Evolutionary conservation across 2,329 filamentous ascomycete species (phyloP).

Genomic region (Daldinia sp.): DNA sequence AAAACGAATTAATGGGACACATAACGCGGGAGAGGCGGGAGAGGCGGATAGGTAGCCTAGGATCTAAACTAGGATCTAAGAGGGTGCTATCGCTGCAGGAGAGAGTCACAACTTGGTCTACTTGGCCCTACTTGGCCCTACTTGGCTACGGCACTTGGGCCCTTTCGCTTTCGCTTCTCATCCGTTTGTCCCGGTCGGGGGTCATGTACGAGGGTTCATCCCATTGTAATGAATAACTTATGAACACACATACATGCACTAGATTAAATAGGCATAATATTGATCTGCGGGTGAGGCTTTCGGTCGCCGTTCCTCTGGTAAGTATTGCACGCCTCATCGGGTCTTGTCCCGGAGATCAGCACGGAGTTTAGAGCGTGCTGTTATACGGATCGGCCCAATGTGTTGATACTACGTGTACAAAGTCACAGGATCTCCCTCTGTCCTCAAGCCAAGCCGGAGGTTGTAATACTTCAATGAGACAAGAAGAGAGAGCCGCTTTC

Average conservation of each 20-base stretch:
- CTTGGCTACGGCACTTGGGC: not conserved
- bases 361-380: slow-evolving; percentile 40
- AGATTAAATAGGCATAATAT: slow-evolving; percentile 38
- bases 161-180: not conserved
- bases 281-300: slow-evolving; percentile 34
- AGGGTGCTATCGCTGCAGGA: slow-evolving; percentile 11
- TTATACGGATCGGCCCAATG: slow-evolving; percentile 33
- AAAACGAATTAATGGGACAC: slow-evolving; percentile 31
- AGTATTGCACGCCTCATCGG: slow-evolving; percentile 30
- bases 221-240: slow-evolving; percentile 3
- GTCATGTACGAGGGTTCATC: not conserved
- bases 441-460: slow-evolving; percentile 20
- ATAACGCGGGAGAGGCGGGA: slow-evolving; percentile 30
- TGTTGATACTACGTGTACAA: slow-evolving; percentile 10
- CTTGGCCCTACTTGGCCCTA: too few species aligned
- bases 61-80: slow-evolving; percentile 7
- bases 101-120: slow-evolving; percentile 15
- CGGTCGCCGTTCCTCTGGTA: slow-evolving; percentile 14
- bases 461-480: slow-evolving; percentile 28
- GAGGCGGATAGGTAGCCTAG: slow-evolving; percentile 3
- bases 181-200: not conserved
- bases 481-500: slow-evolving; percentile 11
- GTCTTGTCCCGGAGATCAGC: slow-evolving; percentile 39
- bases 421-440: slow-evolving; percentile 6
- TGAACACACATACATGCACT: slow-evolving; percentile 5